Evolutionary conservation across 1,139 yeast genomes (phyloP), one percentile per base, ranked within the genome.

Genomic region (Yamadazyma diospyri): DNA sequence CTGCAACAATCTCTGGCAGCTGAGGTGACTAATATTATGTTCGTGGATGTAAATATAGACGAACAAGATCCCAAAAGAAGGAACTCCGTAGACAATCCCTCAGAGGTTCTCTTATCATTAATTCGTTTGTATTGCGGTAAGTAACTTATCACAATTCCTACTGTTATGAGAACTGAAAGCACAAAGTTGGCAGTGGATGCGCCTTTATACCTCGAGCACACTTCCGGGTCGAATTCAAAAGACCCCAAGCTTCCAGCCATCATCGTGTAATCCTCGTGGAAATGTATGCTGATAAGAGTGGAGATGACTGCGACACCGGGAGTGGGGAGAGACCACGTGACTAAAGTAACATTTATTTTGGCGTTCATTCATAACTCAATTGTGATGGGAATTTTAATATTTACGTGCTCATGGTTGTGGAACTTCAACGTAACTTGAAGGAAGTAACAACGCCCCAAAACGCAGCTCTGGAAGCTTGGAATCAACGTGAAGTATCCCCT

Each of bases 51-150:
- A 45, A 82, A 76, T 10, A 80, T 61, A 2, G 89, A 83, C 2
- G 94, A 81, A 16, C 81, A 61, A 10, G 86, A 78, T 3, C 94
- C 94, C 25, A 87, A 66, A 10, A 86, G 60, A 31, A 87, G 62
- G 50, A 81, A 87, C 47, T 74, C 69, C 7, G 89, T 84, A 2
- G 92, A 81, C 18, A 87, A 62, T 3, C 96, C 96, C 50, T 85
- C 92, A 5, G 92, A 79, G 6, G 88, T 72, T 36, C 72, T 58
- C 33, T 87, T 72, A 14, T 53, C 48, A 32, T 74, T 57, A 30
- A 87, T 79, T 30, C 83, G 69, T 33, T 64, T 45, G 53, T 82
- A 86, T 56, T 87, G 96, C 0, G 95, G 95, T 2, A 81, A 38
- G 51, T 86, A 87, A 31, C 94, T 82, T n/a, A 71, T 47, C 29